Percentiles rank a stretch among this genome's conserved stretches.
Evolutionary conservation across 2,329 filamentous ascomycete genomes (phyloP).

Genomic region (Onygenales sp.): DNA sequence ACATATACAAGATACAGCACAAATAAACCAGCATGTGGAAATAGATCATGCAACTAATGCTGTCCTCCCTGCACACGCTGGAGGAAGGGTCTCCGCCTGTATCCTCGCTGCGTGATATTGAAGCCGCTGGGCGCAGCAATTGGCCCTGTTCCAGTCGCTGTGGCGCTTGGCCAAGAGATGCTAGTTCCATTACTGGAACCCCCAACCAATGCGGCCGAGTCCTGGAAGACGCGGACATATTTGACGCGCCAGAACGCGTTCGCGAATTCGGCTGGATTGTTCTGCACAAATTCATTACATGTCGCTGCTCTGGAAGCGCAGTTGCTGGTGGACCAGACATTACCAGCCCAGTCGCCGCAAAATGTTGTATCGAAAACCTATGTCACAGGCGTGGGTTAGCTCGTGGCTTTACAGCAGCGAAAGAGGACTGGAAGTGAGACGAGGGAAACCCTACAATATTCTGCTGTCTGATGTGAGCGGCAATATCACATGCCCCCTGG

Average conservation of each 20-base stretch:
- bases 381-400: slow-evolving; percentile 23
- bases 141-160: too few relatives aligned
- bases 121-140: too few relatives aligned
- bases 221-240: background rate
- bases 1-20: too few relatives aligned
- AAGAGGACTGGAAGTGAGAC: background rate
- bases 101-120: too few relatives aligned
- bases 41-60: too few relatives aligned
- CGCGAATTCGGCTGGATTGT: slow-evolving; percentile 54
- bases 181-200: too few relatives aligned
- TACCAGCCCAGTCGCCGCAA: slow-evolving; percentile 72
- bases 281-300: slow-evolving; percentile 58
- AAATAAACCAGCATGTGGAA: too few relatives aligned
- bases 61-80: too few relatives aligned
- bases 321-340: slow-evolving; percentile 47
- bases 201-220: background rate
- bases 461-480: slow-evolving; percentile 56
- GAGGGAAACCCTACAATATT: slow-evolving; percentile 39
- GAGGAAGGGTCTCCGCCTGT: too few relatives aligned
- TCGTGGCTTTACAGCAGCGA: background rate
- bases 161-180: too few relatives aligned
- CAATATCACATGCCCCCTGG: slow-evolving; percentile 55
- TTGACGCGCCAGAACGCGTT: slow-evolving; percentile 54
- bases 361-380: slow-evolving; percentile 60
- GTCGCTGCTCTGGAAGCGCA: slow-evolving; percentile 43